Base-by-base conservation (phyloP, 768 basidiomycete species). In the Phylloporus rhodoxanthus region DNA sequence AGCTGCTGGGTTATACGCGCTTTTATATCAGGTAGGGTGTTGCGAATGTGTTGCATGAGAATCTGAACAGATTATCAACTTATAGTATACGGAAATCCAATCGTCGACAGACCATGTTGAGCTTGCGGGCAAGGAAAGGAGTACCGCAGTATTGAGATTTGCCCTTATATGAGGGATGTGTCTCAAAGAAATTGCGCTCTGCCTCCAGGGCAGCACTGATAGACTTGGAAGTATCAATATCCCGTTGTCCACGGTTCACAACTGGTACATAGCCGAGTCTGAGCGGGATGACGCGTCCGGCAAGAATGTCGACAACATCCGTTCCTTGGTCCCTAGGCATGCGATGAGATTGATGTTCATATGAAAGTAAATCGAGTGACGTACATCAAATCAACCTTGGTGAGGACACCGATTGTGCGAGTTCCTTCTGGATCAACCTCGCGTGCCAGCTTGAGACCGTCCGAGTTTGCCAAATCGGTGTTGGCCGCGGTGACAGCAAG, bases 21-120 rank as follows among this genome's bases (percentile, higher is more conserved):
- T 74, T 99, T 99, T 77, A 98, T 98, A 66, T 99, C 96, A 28
- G 96, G 96, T n/a, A 99, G 79, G 19, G 92, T 96, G 46, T 90
- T 82, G 49, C 91, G 89, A 67, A 99, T 97, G 70, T 99, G 96
- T 70, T 96, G 92, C 94, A 98, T 98, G 46, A 99, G 83, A 63
- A 99, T 95, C 93, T 95, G 51, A 15, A 39, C 8, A 43, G 19
- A 15, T 7, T 10, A 32, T 56, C 28, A 53, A 34, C 29, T 43
- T 30, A 48, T 34, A 7, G 21, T 44, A 26, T 10, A 19, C 28
- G 39, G 17, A 11, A 20, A 41, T 17, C 25, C 4, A 36, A 15
- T 14, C 14, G 26, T 25, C 8, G 25, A 72, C 81, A 41, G 53
- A 91, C 92, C 79, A 91, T 86, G 68, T 97, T 97, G 46, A 96